Conservation (phyloP, 768 basidiomycete genomes). For the Arthromyces matolae region DNA sequence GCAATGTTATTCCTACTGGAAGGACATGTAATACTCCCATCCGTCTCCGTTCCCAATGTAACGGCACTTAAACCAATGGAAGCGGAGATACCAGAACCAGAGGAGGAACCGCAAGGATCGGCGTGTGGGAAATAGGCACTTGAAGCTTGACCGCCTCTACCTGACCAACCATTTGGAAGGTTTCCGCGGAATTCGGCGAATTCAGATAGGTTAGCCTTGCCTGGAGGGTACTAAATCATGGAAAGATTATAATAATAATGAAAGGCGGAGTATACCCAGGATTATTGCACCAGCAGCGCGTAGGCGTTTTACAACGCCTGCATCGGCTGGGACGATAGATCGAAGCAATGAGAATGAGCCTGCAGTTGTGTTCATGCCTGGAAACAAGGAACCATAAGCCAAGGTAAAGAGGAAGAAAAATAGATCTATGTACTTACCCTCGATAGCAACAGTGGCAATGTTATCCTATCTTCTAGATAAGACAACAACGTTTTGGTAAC, state of each 20-base stretch:
- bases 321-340: slow-evolving; percentile 42
- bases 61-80: slow-evolving; percentile 49
- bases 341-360: slow-evolving; percentile 39
- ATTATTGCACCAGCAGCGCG: slow-evolving; percentile 43
- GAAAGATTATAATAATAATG: not conserved
- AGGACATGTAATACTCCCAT: slow-evolving; percentile 53
- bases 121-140: slow-evolving; percentile 34
- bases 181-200: slow-evolving; percentile 48
- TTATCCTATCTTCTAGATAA: slow-evolving; percentile 34
- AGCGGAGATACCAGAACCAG: slow-evolving; percentile 52
- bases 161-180: slow-evolving; percentile 40
- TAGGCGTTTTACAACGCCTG: slow-evolving; percentile 40
- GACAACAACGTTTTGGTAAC: not conserved
- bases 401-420: not conserved
- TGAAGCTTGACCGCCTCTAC: slow-evolving; percentile 24
- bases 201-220: slow-evolving; percentile 55
- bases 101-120: slow-evolving; percentile 55
- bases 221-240: slow-evolving; percentile 19
- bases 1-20: slow-evolving; percentile 49
- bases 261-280: slow-evolving; percentile 27
- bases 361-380: slow-evolving; percentile 45
- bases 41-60: slow-evolving; percentile 46
- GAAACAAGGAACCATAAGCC: not conserved
- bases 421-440: slow-evolving; percentile 27
- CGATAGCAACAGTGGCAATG: slow-evolving; percentile 41